Base-by-base conservation (phyloP, 1,284 basidiomycete species). In the Singerocomus rubriflavus region DNA sequence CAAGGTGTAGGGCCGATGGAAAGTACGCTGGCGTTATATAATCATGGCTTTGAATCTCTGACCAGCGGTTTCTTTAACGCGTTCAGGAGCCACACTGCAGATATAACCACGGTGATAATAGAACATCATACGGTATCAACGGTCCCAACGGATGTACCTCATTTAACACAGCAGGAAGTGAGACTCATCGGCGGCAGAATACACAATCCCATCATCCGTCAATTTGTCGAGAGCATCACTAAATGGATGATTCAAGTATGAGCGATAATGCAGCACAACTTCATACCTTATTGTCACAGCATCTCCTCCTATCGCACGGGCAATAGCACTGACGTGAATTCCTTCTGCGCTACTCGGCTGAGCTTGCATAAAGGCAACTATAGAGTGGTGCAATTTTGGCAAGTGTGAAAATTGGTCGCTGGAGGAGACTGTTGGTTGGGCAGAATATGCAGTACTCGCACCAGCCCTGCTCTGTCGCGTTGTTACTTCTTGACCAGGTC, bases 201-300 rank as follows among this genome's bases (percentile, higher is more conserved):
- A 91, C 48, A 92, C 71, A 54, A 78, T 67, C 0, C 88, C 89
- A 2, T 85, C 79, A 33, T 82, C 78, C 71, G 87, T 80, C 46
- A 94, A 72, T 46, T 69, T 67, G 52, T 91, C 85, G 50, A 93
- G 70, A 25, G 84, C 86, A 40, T 78, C 71, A 58, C 88, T 86
- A 54, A 30, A 45, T 21, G 17, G 31, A 30, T 1, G 36, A 25
- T 26, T 53, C 50, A 39, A 54, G 32, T 33, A 2, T 21, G 44
- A 3, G 35, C 4, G 33, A 46, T 13, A 17, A 38, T 39, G n/a
- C n/a, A n/a, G n/a, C 16, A 41, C 34, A n/a, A 41, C 29, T 14
- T 35, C 71, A 54, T 53, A 82, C 83, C 75, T 77, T 50, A 84
- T 77, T 49, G 73, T 66, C n/a, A 61, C 55, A 36, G 74, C 73